phyloP scores from a whole-genome alignment of 2,329 filamentous ascomycete genomes.

The Whalleya microplaca region DNA sequence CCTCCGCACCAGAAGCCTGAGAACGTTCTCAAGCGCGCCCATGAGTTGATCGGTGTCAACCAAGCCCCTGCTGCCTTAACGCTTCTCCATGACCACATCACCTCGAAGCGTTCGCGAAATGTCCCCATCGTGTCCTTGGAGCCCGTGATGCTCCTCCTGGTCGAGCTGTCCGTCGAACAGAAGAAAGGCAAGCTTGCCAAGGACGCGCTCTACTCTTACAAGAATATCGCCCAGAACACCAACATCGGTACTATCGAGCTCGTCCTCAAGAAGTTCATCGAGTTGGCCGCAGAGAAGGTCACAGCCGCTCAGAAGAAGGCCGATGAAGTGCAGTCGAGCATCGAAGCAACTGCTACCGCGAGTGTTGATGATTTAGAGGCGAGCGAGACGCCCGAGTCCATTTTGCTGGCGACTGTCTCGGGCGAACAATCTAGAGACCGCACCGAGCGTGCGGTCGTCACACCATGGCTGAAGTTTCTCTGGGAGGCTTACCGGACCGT shows the following conservation, averaged over 20 bases:
- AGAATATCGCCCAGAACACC: conserved; percentile 99
- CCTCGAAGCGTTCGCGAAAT: conserved; percentile 96
- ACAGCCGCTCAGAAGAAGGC: conserved; percentile 94
- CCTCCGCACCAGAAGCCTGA: conserved; percentile 97
- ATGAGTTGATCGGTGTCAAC: conserved; percentile 97
- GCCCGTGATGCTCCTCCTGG: conserved; percentile 97
- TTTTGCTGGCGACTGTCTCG: conserved; percentile 95
- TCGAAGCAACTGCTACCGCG: conserved; percentile 74
- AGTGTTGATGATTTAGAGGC: conserved; percentile 96
- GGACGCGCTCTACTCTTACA: conserved; percentile 99
- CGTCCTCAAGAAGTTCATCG: conserved; percentile 97
- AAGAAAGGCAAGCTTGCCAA: conserved; percentile 98
- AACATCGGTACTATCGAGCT: conserved; percentile 98
- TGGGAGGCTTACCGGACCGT: conserved; percentile 99
- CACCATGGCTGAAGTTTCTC: conserved; percentile 98
- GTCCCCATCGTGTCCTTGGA: conserved; percentile 94
- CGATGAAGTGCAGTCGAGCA: conserved; percentile 86
- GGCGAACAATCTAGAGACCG: conserved; percentile 97
- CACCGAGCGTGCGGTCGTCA: conserved; percentile 96
- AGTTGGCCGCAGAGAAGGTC: conserved; percentile 94
- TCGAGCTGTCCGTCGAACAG: conserved; percentile 94
- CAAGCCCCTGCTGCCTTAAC: conserved; percentile 91
- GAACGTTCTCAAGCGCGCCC: conserved; percentile 97
- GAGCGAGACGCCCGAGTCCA: conserved; percentile 96
- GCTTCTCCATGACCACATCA: conserved; percentile 98